These are phyloP conservation scores for Ceriops zippeliana DNA, from an alignment of 345 rosid genomes.

Conservation along the genomic window DNA sequence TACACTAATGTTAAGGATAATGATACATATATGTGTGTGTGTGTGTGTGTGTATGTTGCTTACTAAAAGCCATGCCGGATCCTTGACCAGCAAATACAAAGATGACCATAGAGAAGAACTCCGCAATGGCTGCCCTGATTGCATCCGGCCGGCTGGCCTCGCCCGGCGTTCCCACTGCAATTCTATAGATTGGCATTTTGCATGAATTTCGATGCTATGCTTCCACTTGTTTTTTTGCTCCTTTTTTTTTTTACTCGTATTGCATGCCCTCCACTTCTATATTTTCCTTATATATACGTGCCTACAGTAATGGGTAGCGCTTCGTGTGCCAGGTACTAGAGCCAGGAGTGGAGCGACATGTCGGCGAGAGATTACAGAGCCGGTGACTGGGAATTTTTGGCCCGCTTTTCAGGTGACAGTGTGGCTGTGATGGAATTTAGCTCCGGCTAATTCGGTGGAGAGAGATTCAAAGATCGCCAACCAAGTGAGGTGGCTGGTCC, in stretches of 20 bases:
- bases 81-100: constrained; percentile 89
- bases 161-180: constrained; percentile 54
- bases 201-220: too few species aligned
- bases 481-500: constrained; percentile 5
- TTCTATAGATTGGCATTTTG: constrained; percentile 56
- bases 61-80: constrained; percentile 84
- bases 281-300: constrained; percentile 15
- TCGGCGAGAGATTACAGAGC: constrained; percentile 15
- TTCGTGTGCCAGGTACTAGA: constrained; percentile 20
- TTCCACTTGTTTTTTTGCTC: not conserved
- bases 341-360: constrained; percentile 6
- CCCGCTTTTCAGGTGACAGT: not conserved
- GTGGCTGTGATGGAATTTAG: constrained; percentile 7
- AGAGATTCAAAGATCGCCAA: constrained; percentile 4
- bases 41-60: constrained; percentile 3
- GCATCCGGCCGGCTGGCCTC: constrained; percentile 72
- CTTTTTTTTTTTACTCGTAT: not conserved
- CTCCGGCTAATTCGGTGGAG: not conserved
- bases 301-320: constrained; percentile 27
- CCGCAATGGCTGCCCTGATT: constrained; percentile 58
- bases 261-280: not conserved
- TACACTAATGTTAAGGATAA: too few species aligned
- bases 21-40: too few species aligned
- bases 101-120: constrained; percentile 72
- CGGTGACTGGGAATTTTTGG: not conserved